Evolutionary conservation across 164 flowering plant species (phyloP), one percentile per base, ranked within the genome.

Genomic region (Saururus chinensis): DNA sequence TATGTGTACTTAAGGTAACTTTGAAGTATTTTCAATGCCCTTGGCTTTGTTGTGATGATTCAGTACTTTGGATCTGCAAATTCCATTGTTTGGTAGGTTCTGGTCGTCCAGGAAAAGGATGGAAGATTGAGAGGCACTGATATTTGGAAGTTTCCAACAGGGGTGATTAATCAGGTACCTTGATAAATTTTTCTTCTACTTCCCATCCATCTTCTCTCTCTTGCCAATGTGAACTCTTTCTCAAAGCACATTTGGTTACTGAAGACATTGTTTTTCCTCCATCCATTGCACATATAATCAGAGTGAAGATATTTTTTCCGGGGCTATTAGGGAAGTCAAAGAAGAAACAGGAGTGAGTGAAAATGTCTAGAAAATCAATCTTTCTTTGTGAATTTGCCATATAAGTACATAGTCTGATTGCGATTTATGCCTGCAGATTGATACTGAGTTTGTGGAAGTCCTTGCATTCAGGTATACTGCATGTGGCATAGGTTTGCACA

Each of bases 341-440:
- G 96, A 88, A 77, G 93, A 89, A 70, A 86, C 91, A 13, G 89
- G 96, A 60, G 96, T 89, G 75, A 74, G 89, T 75, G 42, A 59
- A 35, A 16, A 49, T 9, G 26, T 11, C 51, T 19, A 17, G 11
- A 6, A 35, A 25, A 42, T n/a, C 8, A n/a, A n/a, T 16, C 3
- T 48, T 60, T 60, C 57, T 41, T 19, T 59, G 17, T 21, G 14
- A 45, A 61, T 35, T 21, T 7, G 19, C 12, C 19, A 19, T 26
- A 53, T 0, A 37, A 37, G 13, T 63, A 37, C 45, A 48, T 23
- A 40, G 51, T 64, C 45, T 26, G 57, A 24, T 35, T 48, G 26
- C 21, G 22, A 37, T 59, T 53, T 51, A 21, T 71, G 35, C 41
- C 61, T 65, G 60, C 88, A 88, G 96, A 73, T 91, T 59, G 88